A percentile compares a stretch with the other conserved stretches of the same genome.
Conservation (phyloP, 495 filamentous ascomycete genomes). For the Aspergillus homomorphus region DNA sequence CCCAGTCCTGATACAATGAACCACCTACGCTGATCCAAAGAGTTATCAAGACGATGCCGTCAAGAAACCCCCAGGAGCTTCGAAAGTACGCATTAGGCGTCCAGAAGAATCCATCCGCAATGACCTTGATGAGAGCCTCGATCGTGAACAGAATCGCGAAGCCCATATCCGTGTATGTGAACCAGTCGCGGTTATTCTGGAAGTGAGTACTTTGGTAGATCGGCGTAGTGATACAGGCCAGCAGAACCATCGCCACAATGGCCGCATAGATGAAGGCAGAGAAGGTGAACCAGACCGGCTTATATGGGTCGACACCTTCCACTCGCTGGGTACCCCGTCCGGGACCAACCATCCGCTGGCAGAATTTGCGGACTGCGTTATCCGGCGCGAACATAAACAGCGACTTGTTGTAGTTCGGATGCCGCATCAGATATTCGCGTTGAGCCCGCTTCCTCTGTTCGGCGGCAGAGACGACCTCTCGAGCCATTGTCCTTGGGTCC, state of each 20-base stretch:
- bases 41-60: conserved; percentile 87
- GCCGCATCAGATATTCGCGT: conserved; percentile 79
- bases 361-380: conserved; percentile 74
- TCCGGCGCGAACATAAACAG: conserved; percentile 79
- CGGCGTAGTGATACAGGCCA: conserved; percentile 93
- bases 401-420: conserved; percentile 90
- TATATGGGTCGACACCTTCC: conserved; percentile 83
- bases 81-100: conserved; percentile 97
- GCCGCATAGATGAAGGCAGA: conserved; percentile 91
- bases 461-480: conserved; percentile 79
- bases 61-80: conserved; percentile 95
- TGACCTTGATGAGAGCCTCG: conserved; percentile 87
- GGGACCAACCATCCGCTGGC: conserved; percentile 88
- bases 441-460: conserved; percentile 82
- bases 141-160: conserved; percentile 86
- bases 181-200: conserved; percentile 79
- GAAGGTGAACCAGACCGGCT: conserved; percentile 85
- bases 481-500: conserved; percentile 82
- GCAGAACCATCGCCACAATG: conserved; percentile 93
- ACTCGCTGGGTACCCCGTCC: conserved; percentile 81
- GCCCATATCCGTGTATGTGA: conserved; percentile 83
- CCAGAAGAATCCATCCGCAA: conserved; percentile 96
- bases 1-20: conserved; percentile 70
- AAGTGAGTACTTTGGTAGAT: conserved; percentile 89
- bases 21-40: conserved; percentile 95